These are phyloP conservation scores for Colletotrichum lupini DNA, from an alignment of 2,329 filamentous ascomycete genomes.

Conservation along the genomic window DNA sequence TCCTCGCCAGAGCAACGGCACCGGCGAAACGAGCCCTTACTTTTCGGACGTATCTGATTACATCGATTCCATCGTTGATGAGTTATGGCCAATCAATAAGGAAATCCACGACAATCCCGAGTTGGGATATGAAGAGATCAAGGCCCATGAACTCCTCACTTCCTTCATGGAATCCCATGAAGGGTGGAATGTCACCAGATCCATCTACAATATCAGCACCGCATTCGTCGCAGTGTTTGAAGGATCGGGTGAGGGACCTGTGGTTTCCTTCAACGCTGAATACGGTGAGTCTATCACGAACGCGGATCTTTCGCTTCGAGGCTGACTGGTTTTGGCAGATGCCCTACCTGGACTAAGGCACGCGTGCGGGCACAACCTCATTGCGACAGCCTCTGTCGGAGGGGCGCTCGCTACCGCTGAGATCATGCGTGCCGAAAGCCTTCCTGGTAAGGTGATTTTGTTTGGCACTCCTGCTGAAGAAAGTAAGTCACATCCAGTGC, in stretches of 20 bases:
- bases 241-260: slow-evolving; percentile 48
- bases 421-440: slow-evolving; percentile 50
- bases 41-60: slow-evolving; percentile 34
- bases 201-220: slow-evolving; percentile 54
- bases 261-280: slow-evolving; percentile 56
- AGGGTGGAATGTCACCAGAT: slow-evolving; percentile 52
- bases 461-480: slow-evolving; percentile 64
- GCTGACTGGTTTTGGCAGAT: slow-evolving; percentile 41
- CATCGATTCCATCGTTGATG: slow-evolving; percentile 34
- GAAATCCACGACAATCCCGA: slow-evolving; percentile 57
- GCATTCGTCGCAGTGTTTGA: slow-evolving; percentile 56
- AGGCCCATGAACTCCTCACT: slow-evolving; percentile 54
- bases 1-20: slow-evolving; percentile 12
- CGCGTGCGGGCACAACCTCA: slow-evolving; percentile 53
- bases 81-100: slow-evolving; percentile 51
- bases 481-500: slow-evolving; percentile 38
- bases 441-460: slow-evolving; percentile 57
- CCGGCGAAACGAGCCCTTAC: slow-evolving; percentile 13
- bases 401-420: slow-evolving; percentile 58
- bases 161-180: slow-evolving; percentile 47
- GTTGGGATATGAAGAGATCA: slow-evolving; percentile 53
- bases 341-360: slow-evolving; percentile 49
- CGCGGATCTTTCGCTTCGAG: not conserved
- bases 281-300: slow-evolving; percentile 39
- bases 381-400: slow-evolving; percentile 58